Conservation (phyloP, 225 moss, liverwort and hornwort species). For the Polytrichum commune region DNA sequence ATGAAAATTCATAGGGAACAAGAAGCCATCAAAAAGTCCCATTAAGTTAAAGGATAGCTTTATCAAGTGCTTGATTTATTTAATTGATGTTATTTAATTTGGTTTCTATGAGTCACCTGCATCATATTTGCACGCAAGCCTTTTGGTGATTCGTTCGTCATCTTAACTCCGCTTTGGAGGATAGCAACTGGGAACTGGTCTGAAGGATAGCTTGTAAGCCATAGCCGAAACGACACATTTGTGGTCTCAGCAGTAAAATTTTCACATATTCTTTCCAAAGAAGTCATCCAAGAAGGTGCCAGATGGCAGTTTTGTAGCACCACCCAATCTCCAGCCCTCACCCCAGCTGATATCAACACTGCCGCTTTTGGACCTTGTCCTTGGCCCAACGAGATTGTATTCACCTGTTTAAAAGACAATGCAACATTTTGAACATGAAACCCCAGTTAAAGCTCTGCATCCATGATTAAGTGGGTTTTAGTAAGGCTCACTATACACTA, state of each 20-base stretch:
- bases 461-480: too few relatives aligned
- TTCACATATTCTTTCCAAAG: conserved; percentile 74
- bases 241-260: conserved; percentile 38
- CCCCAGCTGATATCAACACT: conserved; percentile 48
- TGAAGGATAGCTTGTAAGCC: conserved; percentile 88
- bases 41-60: too few relatives aligned
- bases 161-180: conserved; percentile 76
- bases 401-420: conserved; percentile 30
- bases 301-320: conserved; percentile 83
- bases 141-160: conserved; percentile 85
- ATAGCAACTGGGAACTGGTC: conserved; percentile 71
- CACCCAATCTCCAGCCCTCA: conserved; percentile 64
- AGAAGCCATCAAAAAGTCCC: too few relatives aligned
- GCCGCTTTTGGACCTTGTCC: conserved; percentile 84
- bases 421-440: too few relatives aligned
- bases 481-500: too few relatives aligned
- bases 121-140: conserved; percentile 83
- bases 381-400: conserved; percentile 79
- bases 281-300: conserved; percentile 86
- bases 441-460: too few relatives aligned
- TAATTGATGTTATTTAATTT: too few relatives aligned
- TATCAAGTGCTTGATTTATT: too few relatives aligned
- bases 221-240: conserved; percentile 54
- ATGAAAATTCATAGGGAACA: too few relatives aligned
- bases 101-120: conserved; percentile 27